Evolutionary conservation across 345 rosid genomes (phyloP).

Genomic region (Gynandropsis gynandra): DNA sequence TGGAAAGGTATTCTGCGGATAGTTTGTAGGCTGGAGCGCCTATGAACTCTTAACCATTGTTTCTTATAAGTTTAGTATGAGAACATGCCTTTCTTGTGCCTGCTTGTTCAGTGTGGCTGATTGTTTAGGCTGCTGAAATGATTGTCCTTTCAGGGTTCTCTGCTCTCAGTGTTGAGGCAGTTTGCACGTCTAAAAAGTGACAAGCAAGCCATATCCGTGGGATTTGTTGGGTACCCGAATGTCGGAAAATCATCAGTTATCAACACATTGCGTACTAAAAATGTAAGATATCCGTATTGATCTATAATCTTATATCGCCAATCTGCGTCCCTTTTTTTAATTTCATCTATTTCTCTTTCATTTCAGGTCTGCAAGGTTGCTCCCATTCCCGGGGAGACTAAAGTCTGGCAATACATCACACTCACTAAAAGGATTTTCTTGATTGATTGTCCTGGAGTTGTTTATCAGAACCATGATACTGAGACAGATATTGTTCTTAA

Average conservation of each 20-base stretch:
- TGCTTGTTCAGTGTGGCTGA: not conserved
- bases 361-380: slow-evolving; percentile 93
- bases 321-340: slow-evolving; percentile 1
- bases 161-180: slow-evolving; percentile 81
- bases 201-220: slow-evolving; percentile 94
- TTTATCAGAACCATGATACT: slow-evolving; percentile 76
- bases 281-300: slow-evolving; percentile 30
- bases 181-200: slow-evolving; percentile 83
- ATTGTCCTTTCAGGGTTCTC: slow-evolving; percentile 64
- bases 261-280: slow-evolving; percentile 89
- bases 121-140: not conserved
- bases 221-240: slow-evolving; percentile 94
- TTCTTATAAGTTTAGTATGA: not conserved
- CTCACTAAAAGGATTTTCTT: slow-evolving; percentile 89
- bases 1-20: slow-evolving; percentile 57
- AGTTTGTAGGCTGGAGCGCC: not conserved
- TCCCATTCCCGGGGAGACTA: slow-evolving; percentile 98
- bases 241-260: slow-evolving; percentile 97
- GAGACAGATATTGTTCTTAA: slow-evolving; percentile 93
- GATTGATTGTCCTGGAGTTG: slow-evolving; percentile 97
- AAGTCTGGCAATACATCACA: slow-evolving; percentile 95
- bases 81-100: not conserved
- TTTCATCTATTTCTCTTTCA: slow-evolving; percentile 3
- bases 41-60: not conserved
- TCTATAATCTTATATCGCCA: not conserved